phyloP scores from a whole-genome alignment of 73 alveolate species.

The Paramecium tetraurelia region DNA sequence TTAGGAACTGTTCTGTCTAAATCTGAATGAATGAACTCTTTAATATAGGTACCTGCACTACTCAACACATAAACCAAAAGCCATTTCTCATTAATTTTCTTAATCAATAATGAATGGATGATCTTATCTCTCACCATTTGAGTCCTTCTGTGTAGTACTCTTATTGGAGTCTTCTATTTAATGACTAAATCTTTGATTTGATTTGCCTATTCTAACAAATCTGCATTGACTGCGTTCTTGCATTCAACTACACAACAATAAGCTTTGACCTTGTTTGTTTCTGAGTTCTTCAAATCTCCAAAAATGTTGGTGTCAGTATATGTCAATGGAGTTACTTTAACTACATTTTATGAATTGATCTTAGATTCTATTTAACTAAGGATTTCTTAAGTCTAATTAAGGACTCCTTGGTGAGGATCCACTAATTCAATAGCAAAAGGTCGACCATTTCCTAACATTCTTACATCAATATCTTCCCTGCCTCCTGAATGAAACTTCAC shows the following conservation, averaged over 20 bases:
- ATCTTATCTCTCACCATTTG: constrained; percentile 80
- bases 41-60: constrained; percentile 96
- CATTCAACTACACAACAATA: constrained; percentile 92
- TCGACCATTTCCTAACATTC: constrained; percentile 98
- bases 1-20: constrained; percentile 95
- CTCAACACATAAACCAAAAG: constrained; percentile 56
- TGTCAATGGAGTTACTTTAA: constrained; percentile 71
- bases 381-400: background rate
- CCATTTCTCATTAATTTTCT: background rate
- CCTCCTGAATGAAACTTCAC: constrained; percentile 83
- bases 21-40: constrained; percentile 98
- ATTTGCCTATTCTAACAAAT: constrained; percentile 72
- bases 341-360: constrained; percentile 50
- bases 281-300: constrained; percentile 87
- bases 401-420: constrained; percentile 78
- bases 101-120: constrained; percentile 49
- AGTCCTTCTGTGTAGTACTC: constrained; percentile 96
- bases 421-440: constrained; percentile 91
- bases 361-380: background rate
- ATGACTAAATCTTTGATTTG: constrained; percentile 66
- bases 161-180: constrained; percentile 91
- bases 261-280: constrained; percentile 83
- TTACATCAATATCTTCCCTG: constrained; percentile 97
- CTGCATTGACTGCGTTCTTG: constrained; percentile 67
- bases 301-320: constrained; percentile 76